Percentiles rank a stretch among this genome's conserved stretches.
phyloP scores from a whole-genome alignment of 495 filamentous ascomycete species.

The Penicillium taxi region DNA sequence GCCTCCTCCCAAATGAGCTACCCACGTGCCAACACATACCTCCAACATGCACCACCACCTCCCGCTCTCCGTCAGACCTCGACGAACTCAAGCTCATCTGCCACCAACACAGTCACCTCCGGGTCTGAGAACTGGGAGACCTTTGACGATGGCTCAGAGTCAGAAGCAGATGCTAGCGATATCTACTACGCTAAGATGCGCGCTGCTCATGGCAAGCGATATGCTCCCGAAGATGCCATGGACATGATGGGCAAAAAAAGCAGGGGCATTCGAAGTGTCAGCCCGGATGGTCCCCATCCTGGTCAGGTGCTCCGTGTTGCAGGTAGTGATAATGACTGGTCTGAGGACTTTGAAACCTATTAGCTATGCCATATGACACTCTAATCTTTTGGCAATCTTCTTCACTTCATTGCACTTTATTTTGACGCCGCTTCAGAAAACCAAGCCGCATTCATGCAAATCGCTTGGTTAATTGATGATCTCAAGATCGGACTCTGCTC shows the following conservation, averaged over 20 bases:
- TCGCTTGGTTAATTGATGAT: conserved; percentile 20
- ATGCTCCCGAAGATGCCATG: conserved; percentile 50
- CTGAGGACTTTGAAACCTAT: conserved; percentile 42
- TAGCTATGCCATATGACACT: conserved; percentile 15
- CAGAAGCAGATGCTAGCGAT: conserved; percentile 64
- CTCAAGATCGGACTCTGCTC: conserved; percentile 19
- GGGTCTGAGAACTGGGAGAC: conserved; percentile 96
- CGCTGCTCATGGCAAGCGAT: conserved; percentile 55
- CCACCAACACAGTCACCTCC: conserved; percentile 53
- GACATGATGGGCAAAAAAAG: conserved; percentile 45
- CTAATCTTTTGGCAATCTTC: conserved; percentile 1
- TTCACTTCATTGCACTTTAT: conserved; percentile 7
- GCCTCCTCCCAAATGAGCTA: conserved; percentile 32
- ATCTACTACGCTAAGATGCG: conserved; percentile 70
- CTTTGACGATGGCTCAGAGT: conserved; percentile 69
- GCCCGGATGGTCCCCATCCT: conserved; percentile 32
- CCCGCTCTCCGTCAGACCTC: conserved; percentile 62
- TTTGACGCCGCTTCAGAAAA: conserved; percentile 11
- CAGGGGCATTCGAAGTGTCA: conserved; percentile 46
- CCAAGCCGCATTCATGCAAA: conserved; percentile 14
- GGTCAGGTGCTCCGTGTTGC: conserved; percentile 35
- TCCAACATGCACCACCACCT: conserved; percentile 38
- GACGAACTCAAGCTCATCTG: conserved; percentile 57
- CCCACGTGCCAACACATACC: conserved; percentile 34
- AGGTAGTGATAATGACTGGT: conserved; percentile 45